phyloP scores from a whole-genome alignment of 2,329 filamentous ascomycete species.

The Herpotrichia juniperi region DNA sequence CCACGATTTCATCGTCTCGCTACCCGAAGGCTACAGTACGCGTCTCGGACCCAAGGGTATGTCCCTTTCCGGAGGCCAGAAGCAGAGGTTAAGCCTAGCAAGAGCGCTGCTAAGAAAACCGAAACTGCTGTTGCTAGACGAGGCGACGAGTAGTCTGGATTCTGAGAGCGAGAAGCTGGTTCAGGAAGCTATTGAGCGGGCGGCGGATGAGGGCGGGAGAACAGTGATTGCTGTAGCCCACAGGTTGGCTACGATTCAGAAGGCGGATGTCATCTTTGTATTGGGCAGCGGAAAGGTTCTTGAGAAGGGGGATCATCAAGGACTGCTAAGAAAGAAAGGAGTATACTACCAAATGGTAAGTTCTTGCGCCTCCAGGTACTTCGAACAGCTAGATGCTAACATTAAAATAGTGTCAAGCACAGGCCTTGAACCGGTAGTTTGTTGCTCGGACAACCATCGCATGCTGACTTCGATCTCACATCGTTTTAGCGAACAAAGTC shows the following conservation, averaged over 20 bases:
- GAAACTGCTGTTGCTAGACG: conserved; percentile 41
- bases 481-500: too few relatives aligned
- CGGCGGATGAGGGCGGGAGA: conserved; percentile 30
- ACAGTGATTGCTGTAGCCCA: conserved; percentile 46
- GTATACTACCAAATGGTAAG: conserved; percentile 31
- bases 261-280: conserved; percentile 46
- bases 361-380: neutral
- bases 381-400: neutral
- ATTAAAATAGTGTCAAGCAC: conserved; percentile 39
- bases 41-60: conserved; percentile 44
- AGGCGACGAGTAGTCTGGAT: conserved; percentile 42
- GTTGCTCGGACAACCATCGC: too few relatives aligned
- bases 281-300: conserved; percentile 40
- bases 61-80: conserved; percentile 41
- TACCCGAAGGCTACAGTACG: conserved; percentile 44
- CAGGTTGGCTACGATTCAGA: conserved; percentile 45
- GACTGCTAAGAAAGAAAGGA: conserved; percentile 21
- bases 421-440: conserved; percentile 42
- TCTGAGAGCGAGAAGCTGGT: conserved; percentile 42
- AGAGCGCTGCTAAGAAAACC: conserved; percentile 40
- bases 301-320: conserved; percentile 34
- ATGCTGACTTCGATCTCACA: too few relatives aligned
- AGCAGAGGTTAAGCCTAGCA: conserved; percentile 42
- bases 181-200: conserved; percentile 41
- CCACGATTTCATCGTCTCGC: conserved; percentile 44